A percentile compares a stretch with the other conserved stretches of the same genome.
Conservation (phyloP, 805 yeast genomes). For the Candida fluviatilis region DNA sequence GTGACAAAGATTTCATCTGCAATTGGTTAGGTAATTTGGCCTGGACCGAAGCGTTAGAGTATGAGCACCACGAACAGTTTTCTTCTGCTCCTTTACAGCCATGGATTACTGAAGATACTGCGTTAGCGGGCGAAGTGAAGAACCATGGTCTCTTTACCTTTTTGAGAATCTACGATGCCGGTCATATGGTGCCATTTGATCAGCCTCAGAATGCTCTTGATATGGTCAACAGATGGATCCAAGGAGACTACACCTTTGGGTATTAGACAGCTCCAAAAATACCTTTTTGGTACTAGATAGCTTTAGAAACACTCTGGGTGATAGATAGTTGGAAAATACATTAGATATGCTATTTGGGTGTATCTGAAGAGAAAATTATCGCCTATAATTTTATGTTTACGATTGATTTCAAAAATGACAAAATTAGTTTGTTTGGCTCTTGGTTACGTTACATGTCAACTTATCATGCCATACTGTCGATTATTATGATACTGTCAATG, state of each 20-base stretch:
- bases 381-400: too few relatives aligned
- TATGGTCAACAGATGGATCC: slow-evolving; percentile 34
- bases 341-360: too few relatives aligned
- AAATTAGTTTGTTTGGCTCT: too few relatives aligned
- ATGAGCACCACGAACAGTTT: slow-evolving; percentile 14
- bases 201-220: slow-evolving; percentile 32
- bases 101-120: slow-evolving; percentile 28
- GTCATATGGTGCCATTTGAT: slow-evolving; percentile 39
- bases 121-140: slow-evolving; percentile 35
- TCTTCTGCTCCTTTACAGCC: slow-evolving; percentile 20
- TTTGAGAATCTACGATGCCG: slow-evolving; percentile 33
- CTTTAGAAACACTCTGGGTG: too few relatives aligned
- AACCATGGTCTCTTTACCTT: slow-evolving; percentile 28
- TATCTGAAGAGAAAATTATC: too few relatives aligned
- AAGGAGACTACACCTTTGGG: slow-evolving; percentile 33
- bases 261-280: slow-evolving; percentile 3
- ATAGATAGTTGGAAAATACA: too few relatives aligned
- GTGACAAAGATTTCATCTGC: slow-evolving; percentile 88
- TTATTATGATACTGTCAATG: too few relatives aligned
- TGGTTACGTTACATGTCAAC: too few relatives aligned
- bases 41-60: slow-evolving; percentile 25
- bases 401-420: too few relatives aligned
- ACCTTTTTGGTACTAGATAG: neutral
- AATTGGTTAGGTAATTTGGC: slow-evolving; percentile 88
- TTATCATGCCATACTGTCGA: too few relatives aligned